Conservation (phyloP, 805 yeast genomes). For the Suhomyces sp. region DNA sequence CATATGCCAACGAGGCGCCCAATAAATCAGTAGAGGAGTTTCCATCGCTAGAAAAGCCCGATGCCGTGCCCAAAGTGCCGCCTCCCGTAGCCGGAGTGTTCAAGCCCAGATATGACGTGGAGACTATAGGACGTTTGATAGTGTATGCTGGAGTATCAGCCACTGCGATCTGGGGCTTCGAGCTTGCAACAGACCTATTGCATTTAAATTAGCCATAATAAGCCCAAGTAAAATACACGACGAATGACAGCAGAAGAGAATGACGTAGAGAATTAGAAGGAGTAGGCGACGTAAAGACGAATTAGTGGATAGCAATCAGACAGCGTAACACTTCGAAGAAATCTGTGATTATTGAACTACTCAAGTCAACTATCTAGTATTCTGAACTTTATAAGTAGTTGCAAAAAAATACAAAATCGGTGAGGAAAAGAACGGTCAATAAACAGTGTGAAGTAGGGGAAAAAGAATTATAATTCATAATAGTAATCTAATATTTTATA, state of each 20-base stretch:
- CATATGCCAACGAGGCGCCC: constrained; percentile 20
- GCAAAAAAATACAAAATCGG: too few species aligned
- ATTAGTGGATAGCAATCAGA: too few species aligned
- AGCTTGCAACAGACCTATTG: constrained; percentile 18
- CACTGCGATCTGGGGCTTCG: constrained; percentile 48
- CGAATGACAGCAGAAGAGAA: background rate
- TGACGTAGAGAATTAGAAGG: too few species aligned
- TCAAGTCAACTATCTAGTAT: too few species aligned
- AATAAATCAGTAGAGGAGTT: constrained; percentile 13
- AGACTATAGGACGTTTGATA: constrained; percentile 69
- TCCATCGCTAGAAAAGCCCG: constrained; percentile 24
- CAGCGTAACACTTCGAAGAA: too few species aligned
- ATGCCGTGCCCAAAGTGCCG: constrained; percentile 15
- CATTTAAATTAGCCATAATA: constrained; percentile 4
- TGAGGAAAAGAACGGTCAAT: too few species aligned
- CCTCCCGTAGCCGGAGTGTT: constrained; percentile 41
- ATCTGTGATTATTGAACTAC: too few species aligned
- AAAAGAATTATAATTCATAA: too few species aligned
- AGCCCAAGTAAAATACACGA: background rate
- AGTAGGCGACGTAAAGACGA: too few species aligned
- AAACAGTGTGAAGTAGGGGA: too few species aligned
- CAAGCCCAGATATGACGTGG: constrained; percentile 66
- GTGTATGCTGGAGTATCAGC: constrained; percentile 81
- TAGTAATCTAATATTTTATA: too few species aligned
- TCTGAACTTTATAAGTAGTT: too few species aligned